Conservation (phyloP, 345 rosid genomes). For the Eutrema yunnanense region DNA sequence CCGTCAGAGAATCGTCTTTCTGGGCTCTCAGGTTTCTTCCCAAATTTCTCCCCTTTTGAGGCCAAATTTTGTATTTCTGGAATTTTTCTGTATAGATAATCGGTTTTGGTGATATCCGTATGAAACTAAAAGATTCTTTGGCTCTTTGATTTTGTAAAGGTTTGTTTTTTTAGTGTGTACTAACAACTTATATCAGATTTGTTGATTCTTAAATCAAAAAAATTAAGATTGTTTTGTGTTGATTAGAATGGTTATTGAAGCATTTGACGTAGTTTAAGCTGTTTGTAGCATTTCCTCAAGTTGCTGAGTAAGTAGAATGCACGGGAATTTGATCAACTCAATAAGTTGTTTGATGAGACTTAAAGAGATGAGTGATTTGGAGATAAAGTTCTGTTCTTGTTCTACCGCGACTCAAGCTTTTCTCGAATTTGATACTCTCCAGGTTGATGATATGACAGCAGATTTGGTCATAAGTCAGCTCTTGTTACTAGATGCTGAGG, state of each 20-base stretch:
- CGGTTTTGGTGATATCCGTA: neutral
- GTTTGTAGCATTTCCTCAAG: neutral
- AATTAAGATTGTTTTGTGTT: neutral
- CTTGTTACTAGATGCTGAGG: constrained; percentile 82
- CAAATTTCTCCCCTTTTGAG: neutral
- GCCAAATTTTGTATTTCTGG: neutral
- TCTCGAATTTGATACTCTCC: constrained; percentile 7
- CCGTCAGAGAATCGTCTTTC: constrained; percentile 79
- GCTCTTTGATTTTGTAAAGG: neutral
- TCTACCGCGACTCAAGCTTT: neutral
- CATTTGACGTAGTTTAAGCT: neutral
- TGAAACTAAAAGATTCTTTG: neutral
- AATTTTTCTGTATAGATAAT: neutral
- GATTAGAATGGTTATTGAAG: neutral
- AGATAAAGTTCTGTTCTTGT: neutral
- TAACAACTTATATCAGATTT: too few relatives aligned
- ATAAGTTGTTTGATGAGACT: neutral
- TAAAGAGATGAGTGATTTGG: neutral
- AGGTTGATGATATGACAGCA: constrained; percentile 87
- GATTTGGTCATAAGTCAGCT: constrained; percentile 90
- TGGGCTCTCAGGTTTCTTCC: constrained; percentile 71
- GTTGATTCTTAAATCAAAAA: too few relatives aligned
- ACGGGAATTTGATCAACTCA: neutral
- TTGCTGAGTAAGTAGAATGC: neutral
- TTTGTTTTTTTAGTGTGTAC: neutral